Base-by-base conservation (phyloP, 1,284 basidiomycete species). In the Melanopsichium pennsylvanicum region DNA sequence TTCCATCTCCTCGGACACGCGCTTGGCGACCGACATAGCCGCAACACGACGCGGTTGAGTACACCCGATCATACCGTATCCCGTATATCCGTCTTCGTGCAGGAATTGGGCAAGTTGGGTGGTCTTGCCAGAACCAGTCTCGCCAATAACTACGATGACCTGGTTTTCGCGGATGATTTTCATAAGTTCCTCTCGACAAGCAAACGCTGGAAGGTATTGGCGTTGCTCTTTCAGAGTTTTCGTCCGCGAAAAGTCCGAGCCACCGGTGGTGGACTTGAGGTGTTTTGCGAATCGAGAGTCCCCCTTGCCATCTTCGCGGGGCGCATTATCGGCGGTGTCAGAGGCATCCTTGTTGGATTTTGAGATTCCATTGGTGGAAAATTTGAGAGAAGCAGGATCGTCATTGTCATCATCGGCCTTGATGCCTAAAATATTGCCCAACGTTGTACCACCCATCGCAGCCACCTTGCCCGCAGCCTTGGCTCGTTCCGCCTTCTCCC, bases 21-120 rank as follows among this genome's bases (percentile, higher is more conserved):
- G 93, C 83, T 97, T 97, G 8, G 95, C 95, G 4, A 97, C 95
- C 13, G 91, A 94, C 94, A 98, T 97, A 11, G 95, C 94, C 40
- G 95, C 94, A 11, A 97, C 94, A 84, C 94, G 92, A 77, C 95
- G 88, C 33, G 94, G 94, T 79, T 97, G 94, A 0, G 95, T 98
- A 76, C 94, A 98, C 7, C 93, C 93, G 36, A 98, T 88, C 32
- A 96, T 86, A 8, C 94, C 94, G 81, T 89, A 86, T 15, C 86
- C 82, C 59, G 92, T 92, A 81, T 95, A 97, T 2, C 95, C 94
- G 70, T 97, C 95, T 82, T 97, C 95, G 79, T 97, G 92, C 52
- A 97, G 82, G 82, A 92, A 96, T 76, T 96, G 94, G 0, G 89
- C 85, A 5, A 96, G 83, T 80, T 97, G 93, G 0, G 94, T 96